These are phyloP conservation scores for Blastocystis sp. DNA, from an alignment of 352 stramenopile species.

Conservation along the genomic window DNA sequence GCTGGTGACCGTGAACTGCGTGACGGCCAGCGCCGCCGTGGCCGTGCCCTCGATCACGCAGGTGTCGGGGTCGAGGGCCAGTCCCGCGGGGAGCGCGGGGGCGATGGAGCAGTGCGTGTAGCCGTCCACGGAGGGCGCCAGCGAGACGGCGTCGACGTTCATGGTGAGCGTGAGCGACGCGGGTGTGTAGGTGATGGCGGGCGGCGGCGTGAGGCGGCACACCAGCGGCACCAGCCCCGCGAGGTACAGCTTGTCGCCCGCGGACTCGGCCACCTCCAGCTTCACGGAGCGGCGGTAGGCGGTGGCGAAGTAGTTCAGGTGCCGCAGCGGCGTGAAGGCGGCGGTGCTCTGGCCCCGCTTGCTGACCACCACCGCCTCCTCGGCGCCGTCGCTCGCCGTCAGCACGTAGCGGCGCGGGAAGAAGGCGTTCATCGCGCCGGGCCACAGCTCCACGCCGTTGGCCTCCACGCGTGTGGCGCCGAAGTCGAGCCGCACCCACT, in stretches of 20 bases:
- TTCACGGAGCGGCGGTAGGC: background rate
- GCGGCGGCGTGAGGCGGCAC: background rate
- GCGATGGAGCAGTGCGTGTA: slow-evolving; percentile 14
- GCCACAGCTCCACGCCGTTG: background rate
- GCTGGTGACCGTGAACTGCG: background rate
- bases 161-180: background rate
- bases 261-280: background rate
- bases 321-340: background rate
- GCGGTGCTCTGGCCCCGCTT: background rate
- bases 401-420: background rate
- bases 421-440: background rate
- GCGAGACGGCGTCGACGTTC: background rate
- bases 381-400: background rate
- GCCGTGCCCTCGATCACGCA: slow-evolving; percentile 18
- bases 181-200: background rate
- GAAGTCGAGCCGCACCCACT: background rate
- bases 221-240: background rate
- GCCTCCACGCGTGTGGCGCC: background rate
- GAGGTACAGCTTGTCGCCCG: background rate
- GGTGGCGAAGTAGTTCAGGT: background rate
- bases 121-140: slow-evolving; percentile 25
- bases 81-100: slow-evolving; percentile 24
- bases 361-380: background rate
- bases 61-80: background rate
- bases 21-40: background rate